Conservation (phyloP, 2,329 filamentous ascomycete species). For the Aureobasidium zeae region DNA sequence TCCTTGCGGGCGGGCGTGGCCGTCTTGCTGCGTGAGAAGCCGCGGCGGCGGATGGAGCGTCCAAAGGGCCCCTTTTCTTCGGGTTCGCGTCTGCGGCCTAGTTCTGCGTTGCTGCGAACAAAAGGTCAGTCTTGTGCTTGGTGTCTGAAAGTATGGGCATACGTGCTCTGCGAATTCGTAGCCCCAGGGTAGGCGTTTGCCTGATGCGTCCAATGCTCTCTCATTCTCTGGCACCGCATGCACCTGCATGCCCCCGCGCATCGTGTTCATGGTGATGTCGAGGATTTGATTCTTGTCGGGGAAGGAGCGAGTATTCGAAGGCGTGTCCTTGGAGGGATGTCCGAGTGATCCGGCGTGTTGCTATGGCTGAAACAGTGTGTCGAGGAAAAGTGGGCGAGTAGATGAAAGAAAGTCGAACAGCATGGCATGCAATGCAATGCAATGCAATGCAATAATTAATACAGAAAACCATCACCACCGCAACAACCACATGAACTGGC, state of each 20-base stretch:
- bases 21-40: constrained; percentile 42
- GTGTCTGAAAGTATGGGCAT: background rate
- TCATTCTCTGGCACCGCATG: constrained; percentile 56
- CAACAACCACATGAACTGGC: background rate
- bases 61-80: constrained; percentile 57
- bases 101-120: constrained; percentile 13
- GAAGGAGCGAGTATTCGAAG: background rate
- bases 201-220: constrained; percentile 50
- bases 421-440: no score
- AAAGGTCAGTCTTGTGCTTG: no score
- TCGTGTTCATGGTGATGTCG: constrained; percentile 16
- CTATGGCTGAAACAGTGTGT: background rate
- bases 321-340: no score
- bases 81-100: constrained; percentile 34
- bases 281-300: background rate
- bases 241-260: constrained; percentile 47
- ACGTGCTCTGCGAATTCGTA: constrained; percentile 54
- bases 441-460: no score
- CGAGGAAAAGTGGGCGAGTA: no score
- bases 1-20: constrained; percentile 50
- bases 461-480: constrained; percentile 8
- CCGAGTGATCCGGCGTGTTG: background rate
- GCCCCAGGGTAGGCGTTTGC: constrained; percentile 53
- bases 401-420: background rate
- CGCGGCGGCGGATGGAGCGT: constrained; percentile 36